A percentile compares a stretch with the other conserved stretches of the same genome.
Conservation (phyloP, 352 stramenopile species). For the Globisporangium radiosum region DNA sequence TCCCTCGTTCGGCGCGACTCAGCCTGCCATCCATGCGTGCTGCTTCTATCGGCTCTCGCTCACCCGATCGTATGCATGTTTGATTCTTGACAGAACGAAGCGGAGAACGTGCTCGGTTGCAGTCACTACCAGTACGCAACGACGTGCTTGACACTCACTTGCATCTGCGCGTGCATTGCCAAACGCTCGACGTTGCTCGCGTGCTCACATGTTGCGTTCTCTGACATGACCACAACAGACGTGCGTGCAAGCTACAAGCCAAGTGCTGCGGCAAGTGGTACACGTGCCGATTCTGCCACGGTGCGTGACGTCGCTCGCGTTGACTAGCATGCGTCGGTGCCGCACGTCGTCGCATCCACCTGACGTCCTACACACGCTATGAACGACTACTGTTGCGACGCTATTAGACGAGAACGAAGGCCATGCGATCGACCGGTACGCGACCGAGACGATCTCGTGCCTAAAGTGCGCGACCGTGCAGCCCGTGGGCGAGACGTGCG, state of each 20-base stretch:
- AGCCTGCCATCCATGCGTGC: no score
- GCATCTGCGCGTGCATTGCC: background rate
- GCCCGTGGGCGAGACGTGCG: slow-evolving; percentile 50
- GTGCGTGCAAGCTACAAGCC: slow-evolving; percentile 71
- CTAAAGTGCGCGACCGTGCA: slow-evolving; percentile 88
- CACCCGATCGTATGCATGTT: background rate
- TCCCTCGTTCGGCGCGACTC: no score
- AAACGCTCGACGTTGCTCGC: background rate
- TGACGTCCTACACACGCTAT: background rate
- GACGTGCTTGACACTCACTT: background rate
- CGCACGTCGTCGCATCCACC: background rate
- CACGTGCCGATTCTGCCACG: slow-evolving; percentile 87
- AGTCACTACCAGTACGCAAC: slow-evolving; percentile 75
- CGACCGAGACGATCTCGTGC: slow-evolving; percentile 92
- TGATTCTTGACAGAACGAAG: slow-evolving; percentile 35
- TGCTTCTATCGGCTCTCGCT: no score
- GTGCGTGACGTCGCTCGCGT: slow-evolving; percentile 23
- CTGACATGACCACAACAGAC: slow-evolving; percentile 17
- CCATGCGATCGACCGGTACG: slow-evolving; percentile 91
- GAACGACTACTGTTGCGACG: background rate
- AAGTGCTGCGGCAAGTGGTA: slow-evolving; percentile 89
- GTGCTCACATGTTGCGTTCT: background rate
- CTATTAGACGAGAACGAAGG: slow-evolving; percentile 67
- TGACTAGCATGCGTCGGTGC: background rate
- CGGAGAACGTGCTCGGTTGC: slow-evolving; percentile 64